A percentile compares a stretch with the other conserved stretches of the same genome.
These are phyloP conservation scores for Dendrobium catenatum DNA, from an alignment of 106 monocot species.

Conservation along the genomic window DNA sequence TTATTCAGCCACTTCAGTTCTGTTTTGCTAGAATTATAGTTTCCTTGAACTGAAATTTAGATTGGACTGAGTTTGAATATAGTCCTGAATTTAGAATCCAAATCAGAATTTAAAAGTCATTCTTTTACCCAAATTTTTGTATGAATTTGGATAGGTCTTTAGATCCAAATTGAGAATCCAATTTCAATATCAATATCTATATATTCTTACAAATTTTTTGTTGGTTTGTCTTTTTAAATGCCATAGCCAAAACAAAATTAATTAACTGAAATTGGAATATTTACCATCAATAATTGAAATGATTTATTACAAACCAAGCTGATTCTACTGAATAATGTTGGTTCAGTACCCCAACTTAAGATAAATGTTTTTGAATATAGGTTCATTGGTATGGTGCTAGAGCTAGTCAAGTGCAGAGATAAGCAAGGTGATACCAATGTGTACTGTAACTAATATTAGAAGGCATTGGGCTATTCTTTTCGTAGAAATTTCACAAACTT, in stretches of 20 bases:
- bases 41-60: neutral
- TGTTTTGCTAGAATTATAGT: neutral
- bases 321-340: too few species aligned
- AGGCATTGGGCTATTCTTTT: neutral
- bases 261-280: too few species aligned
- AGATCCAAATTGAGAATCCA: neutral
- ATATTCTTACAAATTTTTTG: too few species aligned
- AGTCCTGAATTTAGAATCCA: neutral
- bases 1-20: neutral
- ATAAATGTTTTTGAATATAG: neutral
- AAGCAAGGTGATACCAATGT: neutral
- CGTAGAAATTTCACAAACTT: too few species aligned
- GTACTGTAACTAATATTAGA: neutral
- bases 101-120: neutral
- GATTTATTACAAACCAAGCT: too few species aligned
- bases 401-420: neutral
- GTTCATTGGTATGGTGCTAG: neutral
- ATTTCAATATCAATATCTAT: too few species aligned
- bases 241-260: too few species aligned
- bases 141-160: neutral
- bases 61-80: neutral
- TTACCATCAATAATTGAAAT: too few species aligned
- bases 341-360: too few species aligned
- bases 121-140: neutral
- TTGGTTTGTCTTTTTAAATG: too few species aligned